Evolutionary conservation across 768 basidiomycete genomes (phyloP).

Genomic region (Pluteus cervinus): DNA sequence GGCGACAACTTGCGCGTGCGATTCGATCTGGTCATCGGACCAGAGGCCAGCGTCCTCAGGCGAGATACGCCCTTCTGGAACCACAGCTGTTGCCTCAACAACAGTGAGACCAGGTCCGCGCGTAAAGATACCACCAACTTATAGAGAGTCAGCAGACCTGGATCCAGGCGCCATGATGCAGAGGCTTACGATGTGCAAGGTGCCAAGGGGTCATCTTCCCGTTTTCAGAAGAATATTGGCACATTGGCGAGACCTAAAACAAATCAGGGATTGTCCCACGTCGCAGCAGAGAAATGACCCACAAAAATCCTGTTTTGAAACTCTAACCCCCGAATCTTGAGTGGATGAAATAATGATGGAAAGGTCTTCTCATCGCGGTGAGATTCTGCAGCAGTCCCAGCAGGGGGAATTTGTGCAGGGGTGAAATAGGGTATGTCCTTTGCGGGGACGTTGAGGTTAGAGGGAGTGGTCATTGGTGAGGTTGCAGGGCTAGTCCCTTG

Average conservation of each 20-base stretch:
- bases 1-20: conserved; percentile 47
- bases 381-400: conserved; percentile 31
- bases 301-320: conserved; percentile 33
- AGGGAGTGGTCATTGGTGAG: conserved; percentile 1
- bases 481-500: no score
- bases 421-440: conserved; percentile 34
- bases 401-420: conserved; percentile 32
- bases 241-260: conserved; percentile 33
- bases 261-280: not conserved
- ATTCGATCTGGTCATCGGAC: conserved; percentile 49
- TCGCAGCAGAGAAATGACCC: conserved; percentile 5
- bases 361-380: conserved; percentile 29
- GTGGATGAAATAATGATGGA: conserved; percentile 29
- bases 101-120: conserved; percentile 28
- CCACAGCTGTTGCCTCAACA: conserved; percentile 62
- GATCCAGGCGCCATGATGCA: no score
- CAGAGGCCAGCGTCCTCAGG: conserved; percentile 63
- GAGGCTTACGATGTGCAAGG: conserved; percentile 28
- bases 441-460: conserved; percentile 25
- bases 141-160: not conserved
- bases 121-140: not conserved
- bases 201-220: conserved; percentile 39
- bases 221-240: conserved; percentile 39
- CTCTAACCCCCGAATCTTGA: conserved; percentile 29
- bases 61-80: conserved; percentile 56